Evolutionary conservation across 176 grass and related monocot species (phyloP), one percentile per base, ranked within the genome.

Genomic region (Olyra latifolia): DNA sequence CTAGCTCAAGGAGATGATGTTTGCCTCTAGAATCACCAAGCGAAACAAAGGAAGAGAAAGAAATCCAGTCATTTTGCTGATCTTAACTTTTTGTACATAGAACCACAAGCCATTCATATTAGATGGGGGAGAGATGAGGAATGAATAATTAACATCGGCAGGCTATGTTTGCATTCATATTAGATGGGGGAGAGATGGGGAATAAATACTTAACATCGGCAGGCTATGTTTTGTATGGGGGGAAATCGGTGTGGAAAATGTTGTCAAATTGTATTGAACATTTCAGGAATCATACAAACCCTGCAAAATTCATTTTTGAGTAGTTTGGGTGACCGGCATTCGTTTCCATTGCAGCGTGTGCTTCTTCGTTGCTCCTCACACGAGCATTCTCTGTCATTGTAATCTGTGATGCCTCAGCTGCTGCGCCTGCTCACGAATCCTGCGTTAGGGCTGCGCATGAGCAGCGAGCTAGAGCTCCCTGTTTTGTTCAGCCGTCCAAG

Each of bases 71-170:
- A 8, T 87, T 85, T 82, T 81, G 38, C 49, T 73, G 43, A 66
- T 57, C n/a, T n/a, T n/a, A n/a, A 54, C 48, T 5, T 77, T 54
- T 20, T 81, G 80, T 85, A 82, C 29, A 67, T 85, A 86, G 70
- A 61, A 19, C 19, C 42, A 80, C 25, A 71, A 66, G 35, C 30
- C 27, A 40, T 10, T 16, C 19, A 70, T 75, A 32, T 35, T n/a
- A n/a, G n/a, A n/a, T n/a, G n/a, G n/a, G n/a, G n/a, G n/a, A n/a
- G 43, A 24, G 20, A 17, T 1, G 10, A 10, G 14, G 6, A 44
- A 12, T 8, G 12, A 57, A 69, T 82, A 48, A 60, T 76, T 52
- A 71, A 25, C 54, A 77, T 49, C 22, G 19, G 6, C 55, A 55
- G 56, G 38, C 46, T 32, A 14, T 54, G 25, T 69, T 25, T 67